Evolutionary conservation across 768 basidiomycete genomes (phyloP), one percentile per base, ranked within the genome.

Genomic region (Tephrocybe sp.): DNA sequence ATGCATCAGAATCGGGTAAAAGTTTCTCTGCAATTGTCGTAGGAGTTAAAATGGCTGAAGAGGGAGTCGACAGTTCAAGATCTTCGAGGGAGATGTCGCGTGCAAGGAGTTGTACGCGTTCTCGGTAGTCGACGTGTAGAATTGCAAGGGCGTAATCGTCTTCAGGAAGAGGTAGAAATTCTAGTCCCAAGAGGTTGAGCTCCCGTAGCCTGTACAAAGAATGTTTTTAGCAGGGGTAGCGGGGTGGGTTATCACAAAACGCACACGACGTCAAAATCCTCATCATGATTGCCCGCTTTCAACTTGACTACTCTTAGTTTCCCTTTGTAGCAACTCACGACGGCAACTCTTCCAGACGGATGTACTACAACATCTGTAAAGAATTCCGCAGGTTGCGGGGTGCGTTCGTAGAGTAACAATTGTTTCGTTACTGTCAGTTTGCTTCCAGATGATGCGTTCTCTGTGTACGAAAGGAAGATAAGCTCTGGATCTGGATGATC

Each of bases 401-500:
- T 69, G 27, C 75, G 75, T 42, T 90, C 84, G 48, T 72, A 70
- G 22, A 93, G 66, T 15, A 78, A 67, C 4, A 86, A 59, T 27
- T 72, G 68, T 42, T 76, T 76, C 16, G 68, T 75, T 11, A 65
- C 59, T 2, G 56, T 61, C 13, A 88, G 64, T 25, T 62, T 62
- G 34, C 51, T 60, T 11, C 64, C 69, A 15, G 47, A 56, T 46
- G 61, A 62, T n/a, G n/a, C n/a, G 27, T 70, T 61, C 30, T 73
- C 69, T 2, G 64, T 63, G 59, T 83, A 86, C 3, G 69, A 61
- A 33, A 92, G 69, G 54, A 90, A 72, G 29, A 91, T 64, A 11
- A 91, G 72, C 52, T 83, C 81, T 8, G 89, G 86, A 27, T 87
- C 80, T 1, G 89, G 88, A 57, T 90, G 88, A 51, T 87, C 87